Conservation (phyloP, 805 yeast species). For the Saturnispora serradocipensis region DNA sequence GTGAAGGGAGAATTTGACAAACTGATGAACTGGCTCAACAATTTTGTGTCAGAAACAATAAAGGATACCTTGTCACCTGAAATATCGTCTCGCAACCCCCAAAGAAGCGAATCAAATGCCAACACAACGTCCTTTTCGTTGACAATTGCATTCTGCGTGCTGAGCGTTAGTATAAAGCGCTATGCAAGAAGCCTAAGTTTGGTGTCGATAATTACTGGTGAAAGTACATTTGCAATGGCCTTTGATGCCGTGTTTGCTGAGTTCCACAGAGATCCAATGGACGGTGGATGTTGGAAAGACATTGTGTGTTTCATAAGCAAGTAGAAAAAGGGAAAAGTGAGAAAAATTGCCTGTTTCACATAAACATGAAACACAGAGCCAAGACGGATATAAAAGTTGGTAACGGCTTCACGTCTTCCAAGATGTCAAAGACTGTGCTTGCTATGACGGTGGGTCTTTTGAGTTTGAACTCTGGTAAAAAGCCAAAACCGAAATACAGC, state of each 20-base stretch:
- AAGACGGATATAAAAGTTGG: background rate
- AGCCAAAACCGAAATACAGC: background rate
- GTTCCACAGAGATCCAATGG: constrained; percentile 2
- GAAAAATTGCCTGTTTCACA: background rate
- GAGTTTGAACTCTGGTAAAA: background rate
- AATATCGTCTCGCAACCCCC: constrained; percentile 3
- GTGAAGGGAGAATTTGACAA: background rate
- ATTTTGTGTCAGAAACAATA: background rate
- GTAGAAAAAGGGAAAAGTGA: background rate
- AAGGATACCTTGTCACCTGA: constrained; percentile 3
- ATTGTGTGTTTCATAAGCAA: background rate
- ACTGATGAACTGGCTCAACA: background rate
- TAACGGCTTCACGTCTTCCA: background rate
- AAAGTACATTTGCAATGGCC: background rate
- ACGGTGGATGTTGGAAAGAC: background rate
- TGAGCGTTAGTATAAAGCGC: background rate
- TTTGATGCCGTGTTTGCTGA: background rate
- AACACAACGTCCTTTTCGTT: constrained; percentile 2
- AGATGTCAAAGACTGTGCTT: background rate
- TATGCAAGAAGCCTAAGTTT: background rate
- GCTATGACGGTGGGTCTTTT: background rate
- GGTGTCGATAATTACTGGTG: background rate
- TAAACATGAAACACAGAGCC: background rate
- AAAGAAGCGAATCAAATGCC: constrained; percentile 4
- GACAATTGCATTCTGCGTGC: background rate